Evolutionary conservation across 169 alveolate genomes (phyloP), one percentile per base, ranked within the genome.

Genomic region (Theileria parva): DNA sequence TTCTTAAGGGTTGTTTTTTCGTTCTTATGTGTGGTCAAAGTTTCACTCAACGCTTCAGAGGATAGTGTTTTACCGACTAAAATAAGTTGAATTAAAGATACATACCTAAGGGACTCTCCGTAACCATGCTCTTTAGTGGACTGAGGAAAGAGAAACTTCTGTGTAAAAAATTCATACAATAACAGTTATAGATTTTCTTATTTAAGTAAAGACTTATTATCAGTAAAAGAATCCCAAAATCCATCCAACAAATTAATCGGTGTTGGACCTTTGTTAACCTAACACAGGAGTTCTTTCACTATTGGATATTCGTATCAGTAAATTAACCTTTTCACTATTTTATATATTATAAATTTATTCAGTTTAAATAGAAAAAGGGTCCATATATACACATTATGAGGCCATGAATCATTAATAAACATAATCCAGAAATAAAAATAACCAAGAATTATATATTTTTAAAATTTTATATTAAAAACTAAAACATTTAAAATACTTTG

Each of bases 41-140:
- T 74, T 28, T 67, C 85, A 17, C 85, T 75, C 34, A 87, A 64
- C 32, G 85, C 67, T 6, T 75, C 85, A 15, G 75, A 80, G 7
- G 92, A 71, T 50, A 90, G 39, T 8, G 65, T 71, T 7, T 66
- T 86, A 30, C 91, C 94, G 48, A 77, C 63, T 64, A 64, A 39
- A 59, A 6, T 25, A 13, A n/a, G 19, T 27, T 63, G 51, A 5
- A 0, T 63, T 59, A 15, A 34, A 51, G 53, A 28, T 19, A 63
- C 51, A 4, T 63, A 63, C 71, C 71, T 13, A 63, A 34, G 32
- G 71, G 71, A 7, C 44, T 63, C 23, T 32, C 34, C 25, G 71
- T 1, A 27, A 63, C 67, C 67, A 59, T 63, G 25, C 32, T 30
- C 21, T 15, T 63, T 39, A 23, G 9, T 27, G 39, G 71, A 39